Conservation (phyloP, 2,329 filamentous ascomycete genomes). For the Emergomyces africanus region DNA sequence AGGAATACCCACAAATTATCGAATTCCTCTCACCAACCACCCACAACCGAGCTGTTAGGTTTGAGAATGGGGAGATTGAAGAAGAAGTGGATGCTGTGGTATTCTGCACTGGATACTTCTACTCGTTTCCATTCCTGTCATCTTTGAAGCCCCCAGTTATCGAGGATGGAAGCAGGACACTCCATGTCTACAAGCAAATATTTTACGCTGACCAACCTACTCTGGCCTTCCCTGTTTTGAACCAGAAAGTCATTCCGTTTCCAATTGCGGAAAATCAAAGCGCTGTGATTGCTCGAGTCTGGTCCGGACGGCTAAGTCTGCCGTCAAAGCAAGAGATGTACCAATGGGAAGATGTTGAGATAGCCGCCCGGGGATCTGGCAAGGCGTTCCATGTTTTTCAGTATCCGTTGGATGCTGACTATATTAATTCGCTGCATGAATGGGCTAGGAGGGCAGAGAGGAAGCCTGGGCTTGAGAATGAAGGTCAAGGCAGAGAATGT, state of each 20-base stretch:
- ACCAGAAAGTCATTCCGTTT: conserved; percentile 81
- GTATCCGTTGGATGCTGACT: conserved; percentile 36
- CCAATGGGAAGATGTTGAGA: conserved; percentile 46
- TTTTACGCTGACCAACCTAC: conserved; percentile 66
- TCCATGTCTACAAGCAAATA: conserved; percentile 65
- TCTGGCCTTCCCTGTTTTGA: conserved; percentile 61
- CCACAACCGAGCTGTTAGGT: conserved; percentile 47
- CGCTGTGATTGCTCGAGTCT: conserved; percentile 63
- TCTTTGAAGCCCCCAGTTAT: conserved; percentile 44
- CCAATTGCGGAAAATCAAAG: conserved; percentile 67
- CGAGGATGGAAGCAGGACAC: conserved; percentile 55
- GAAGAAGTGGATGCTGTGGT: conserved; percentile 60
- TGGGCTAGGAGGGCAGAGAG: conserved; percentile 28
- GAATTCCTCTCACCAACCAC: conserved; percentile 40
- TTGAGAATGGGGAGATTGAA: conserved; percentile 54
- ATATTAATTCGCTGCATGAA: conserved; percentile 31
- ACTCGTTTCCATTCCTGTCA: conserved; percentile 61
- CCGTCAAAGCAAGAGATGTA: conserved; percentile 54
- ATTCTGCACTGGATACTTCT: conserved; percentile 86
- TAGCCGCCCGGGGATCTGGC: conserved; percentile 34
- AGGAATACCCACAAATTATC: conserved; percentile 42
- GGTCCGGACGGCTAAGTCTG: conserved; percentile 55
- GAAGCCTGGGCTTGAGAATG: conserved; percentile 28
- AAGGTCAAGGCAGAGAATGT: conserved; percentile 50
- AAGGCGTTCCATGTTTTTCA: conserved; percentile 42